Conservation (phyloP, 495 filamentous ascomycete species). For the Xylaria scruposa region DNA sequence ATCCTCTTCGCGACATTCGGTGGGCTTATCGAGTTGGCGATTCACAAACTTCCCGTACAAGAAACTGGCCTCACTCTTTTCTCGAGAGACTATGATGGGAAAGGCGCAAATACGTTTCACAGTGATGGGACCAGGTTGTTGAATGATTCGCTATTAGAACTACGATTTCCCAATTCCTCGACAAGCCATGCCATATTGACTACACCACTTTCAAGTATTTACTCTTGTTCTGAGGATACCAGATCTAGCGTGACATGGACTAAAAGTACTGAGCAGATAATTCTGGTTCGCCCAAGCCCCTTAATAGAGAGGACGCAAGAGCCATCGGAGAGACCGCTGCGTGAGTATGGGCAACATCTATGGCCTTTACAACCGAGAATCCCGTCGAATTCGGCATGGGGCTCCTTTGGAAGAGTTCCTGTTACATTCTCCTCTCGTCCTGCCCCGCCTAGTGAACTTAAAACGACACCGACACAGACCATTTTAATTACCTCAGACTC, state of each 20-base stretch:
- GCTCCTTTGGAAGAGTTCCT: conserved; percentile 13
- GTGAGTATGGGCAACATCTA: conserved; percentile 17
- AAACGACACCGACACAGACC: conserved; percentile 9
- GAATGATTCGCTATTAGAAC: neutral
- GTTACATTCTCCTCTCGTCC: conserved; percentile 19
- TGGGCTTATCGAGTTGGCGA: conserved; percentile 20
- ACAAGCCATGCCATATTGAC: conserved; percentile 1
- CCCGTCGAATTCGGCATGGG: conserved; percentile 13
- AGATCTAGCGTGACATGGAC: conserved; percentile 15
- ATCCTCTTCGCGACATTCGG: conserved; percentile 13
- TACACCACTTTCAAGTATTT: conserved; percentile 9
- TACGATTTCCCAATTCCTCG: neutral
- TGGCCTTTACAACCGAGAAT: conserved; percentile 20
- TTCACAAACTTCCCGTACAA: conserved; percentile 19
- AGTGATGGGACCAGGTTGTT: conserved; percentile 1
- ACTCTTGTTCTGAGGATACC: conserved; percentile 12
- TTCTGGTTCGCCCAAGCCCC: conserved; percentile 12
- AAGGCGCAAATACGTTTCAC: neutral
- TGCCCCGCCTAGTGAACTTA: neutral
- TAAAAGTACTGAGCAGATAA: conserved; percentile 13
- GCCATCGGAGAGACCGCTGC: conserved; percentile 14
- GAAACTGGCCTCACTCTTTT: conserved; percentile 13
- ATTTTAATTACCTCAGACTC: conserved; percentile 15
- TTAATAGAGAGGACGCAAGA: conserved; percentile 13
- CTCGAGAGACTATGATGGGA: conserved; percentile 9